Evolutionary conservation across 768 basidiomycete species (phyloP), one percentile per base, ranked within the genome.

Genomic region (Phylloporus scabripes): DNA sequence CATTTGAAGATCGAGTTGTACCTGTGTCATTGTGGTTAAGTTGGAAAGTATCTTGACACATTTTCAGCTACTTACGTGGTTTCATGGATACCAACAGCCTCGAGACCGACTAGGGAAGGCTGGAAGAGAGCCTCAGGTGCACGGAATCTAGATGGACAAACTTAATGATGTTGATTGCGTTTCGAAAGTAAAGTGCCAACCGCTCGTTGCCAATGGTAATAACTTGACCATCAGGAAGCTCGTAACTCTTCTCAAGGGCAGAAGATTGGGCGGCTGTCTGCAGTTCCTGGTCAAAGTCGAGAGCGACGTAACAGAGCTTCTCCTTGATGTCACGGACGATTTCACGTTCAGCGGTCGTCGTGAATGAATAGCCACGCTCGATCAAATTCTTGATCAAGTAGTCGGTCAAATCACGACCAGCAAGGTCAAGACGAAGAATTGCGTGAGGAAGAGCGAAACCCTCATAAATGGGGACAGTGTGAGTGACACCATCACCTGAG

Each of bases 401-500:
- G 50, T 85, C 83, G 53, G 93, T 95, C 66, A 96, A 70, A 68
- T 96, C 93, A 69, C 93, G 87, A 54, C 93, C 93, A 52, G 93
- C 87, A 62, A 92, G 77, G 70, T 96, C 93, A 56, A 96, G 78
- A 72, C 93, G 85, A 49, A 85, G 80, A 65, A 96, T 94, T 59
- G 93, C 91, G 68, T 96, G 93, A 39, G 92, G 92, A 39, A 96
- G 79, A 37, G 87, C 72, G 75, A 92, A 95, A 71, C 83, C 93
- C 70, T 96, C 93, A 74, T 95, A 96, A 65, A 96, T 95, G 55
- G 93, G 93, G 31, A 96, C 93, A 24, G 89, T 92, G 79, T 96
- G 92, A 48, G 88, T 84, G 54, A 95, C 92, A 79, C 92, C 93
- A 70, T 96, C 93, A 64, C 92, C 92, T 18, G 93, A 95, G 72